A percentile compares a stretch with the other conserved stretches of the same genome.
Conservation (phyloP, 805 yeast genomes). For the Candida silvicultrix region DNA sequence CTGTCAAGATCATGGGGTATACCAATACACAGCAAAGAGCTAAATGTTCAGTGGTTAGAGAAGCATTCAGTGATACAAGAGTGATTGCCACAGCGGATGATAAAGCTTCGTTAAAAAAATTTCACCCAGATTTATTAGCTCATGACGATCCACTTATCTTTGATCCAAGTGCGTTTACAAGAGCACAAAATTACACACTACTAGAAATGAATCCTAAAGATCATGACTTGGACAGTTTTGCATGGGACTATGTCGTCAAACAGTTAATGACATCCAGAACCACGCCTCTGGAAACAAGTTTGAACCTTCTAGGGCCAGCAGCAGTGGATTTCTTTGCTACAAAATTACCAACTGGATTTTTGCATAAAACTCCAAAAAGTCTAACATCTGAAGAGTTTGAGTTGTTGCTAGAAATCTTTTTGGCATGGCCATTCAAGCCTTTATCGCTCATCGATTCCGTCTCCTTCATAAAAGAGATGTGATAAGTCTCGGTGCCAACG, state of each 20-base stretch:
- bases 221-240: constrained; percentile 40
- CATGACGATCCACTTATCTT: constrained; percentile 26
- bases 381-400: constrained; percentile 52
- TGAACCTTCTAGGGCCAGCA: constrained; percentile 73
- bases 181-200: constrained; percentile 39
- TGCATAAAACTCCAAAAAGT: constrained; percentile 39
- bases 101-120: constrained; percentile 12
- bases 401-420: constrained; percentile 44
- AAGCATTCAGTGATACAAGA: constrained; percentile 52
- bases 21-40: constrained; percentile 47
- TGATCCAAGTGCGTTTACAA: constrained; percentile 24
- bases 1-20: constrained; percentile 54
- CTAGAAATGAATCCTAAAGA: constrained; percentile 50
- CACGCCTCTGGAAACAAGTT: constrained; percentile 37
- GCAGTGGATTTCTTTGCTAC: constrained; percentile 48
- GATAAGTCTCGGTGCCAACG: not conserved
- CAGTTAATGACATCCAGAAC: constrained; percentile 45
- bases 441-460: constrained; percentile 7
- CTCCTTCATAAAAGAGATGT: not conserved
- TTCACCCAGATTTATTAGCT: constrained; percentile 15
- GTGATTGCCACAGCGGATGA: constrained; percentile 44
- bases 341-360: constrained; percentile 29
- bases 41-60: constrained; percentile 58
- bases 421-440: constrained; percentile 86
- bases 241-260: constrained; percentile 63